A percentile compares a stretch with the other conserved stretches of the same genome.
Conservation (phyloP, 768 basidiomycete species). For the Coprinopsis sp. region DNA sequence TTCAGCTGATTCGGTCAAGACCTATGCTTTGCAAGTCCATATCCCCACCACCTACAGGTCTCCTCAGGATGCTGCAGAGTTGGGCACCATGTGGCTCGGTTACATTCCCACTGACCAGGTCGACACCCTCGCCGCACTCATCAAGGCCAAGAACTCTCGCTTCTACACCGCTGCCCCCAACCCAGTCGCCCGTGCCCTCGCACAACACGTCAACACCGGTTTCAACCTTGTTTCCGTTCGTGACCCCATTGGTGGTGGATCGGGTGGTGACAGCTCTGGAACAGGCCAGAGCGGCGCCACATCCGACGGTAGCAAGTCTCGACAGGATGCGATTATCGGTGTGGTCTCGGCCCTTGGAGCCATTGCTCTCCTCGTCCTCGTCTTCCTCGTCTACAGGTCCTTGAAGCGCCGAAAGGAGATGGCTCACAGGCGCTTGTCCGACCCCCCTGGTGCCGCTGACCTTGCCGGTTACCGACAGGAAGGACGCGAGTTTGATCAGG, state of each 20-base stretch:
- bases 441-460: conserved; percentile 40
- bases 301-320: conserved; percentile 39
- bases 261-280: conserved; percentile 14
- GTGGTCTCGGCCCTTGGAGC: conserved; percentile 81
- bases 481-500: conserved; percentile 74
- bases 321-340: conserved; percentile 87
- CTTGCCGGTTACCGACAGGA: conserved; percentile 46
- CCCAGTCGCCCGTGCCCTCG: conserved; percentile 50
- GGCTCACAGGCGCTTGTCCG: conserved; percentile 69
- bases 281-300: conserved; percentile 24
- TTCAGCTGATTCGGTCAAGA: conserved; percentile 32
- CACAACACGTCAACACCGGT: conserved; percentile 63
- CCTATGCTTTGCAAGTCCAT: conserved; percentile 63
- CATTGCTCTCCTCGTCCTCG: conserved; percentile 66
- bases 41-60: conserved; percentile 54
- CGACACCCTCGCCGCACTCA: conserved; percentile 55
- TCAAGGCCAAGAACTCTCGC: conserved; percentile 53
- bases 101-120: conserved; percentile 60
- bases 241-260: conserved; percentile 27
- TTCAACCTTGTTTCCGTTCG: conserved; percentile 51
- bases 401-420: conserved; percentile 62
- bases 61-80: conserved; percentile 38
- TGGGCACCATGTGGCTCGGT: conserved; percentile 69
- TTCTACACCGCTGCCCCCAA: conserved; percentile 57
- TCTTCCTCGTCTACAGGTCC: conserved; percentile 66